Conservation (phyloP, 2,329 filamentous ascomycete genomes). For the Nothophoma quercina region DNA sequence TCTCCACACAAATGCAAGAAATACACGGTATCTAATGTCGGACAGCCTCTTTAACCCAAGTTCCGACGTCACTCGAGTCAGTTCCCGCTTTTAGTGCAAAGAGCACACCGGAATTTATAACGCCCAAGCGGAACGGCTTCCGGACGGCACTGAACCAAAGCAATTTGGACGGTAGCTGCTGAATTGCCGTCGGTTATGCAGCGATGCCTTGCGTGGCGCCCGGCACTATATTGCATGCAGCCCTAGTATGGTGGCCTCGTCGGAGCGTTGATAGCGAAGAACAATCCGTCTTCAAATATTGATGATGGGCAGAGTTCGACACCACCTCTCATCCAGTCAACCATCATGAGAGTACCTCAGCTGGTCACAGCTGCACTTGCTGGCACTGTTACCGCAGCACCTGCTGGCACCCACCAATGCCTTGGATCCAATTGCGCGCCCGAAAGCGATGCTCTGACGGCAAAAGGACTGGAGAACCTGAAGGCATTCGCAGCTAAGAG, state of each 20-base stretch:
- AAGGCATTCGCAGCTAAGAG: slow-evolving; percentile 31
- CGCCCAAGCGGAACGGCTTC: not conserved
- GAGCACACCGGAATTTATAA: not conserved
- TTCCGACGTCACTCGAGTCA: not conserved
- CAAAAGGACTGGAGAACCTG: slow-evolving; percentile 43
- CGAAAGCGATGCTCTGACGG: slow-evolving; percentile 30
- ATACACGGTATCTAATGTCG: no score
- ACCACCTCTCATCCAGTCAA: not conserved
- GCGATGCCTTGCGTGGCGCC: not conserved
- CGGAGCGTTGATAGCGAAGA: not conserved
- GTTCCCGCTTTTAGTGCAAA: not conserved
- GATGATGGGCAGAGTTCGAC: not conserved
- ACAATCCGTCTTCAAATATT: not conserved
- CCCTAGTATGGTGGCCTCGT: not conserved
- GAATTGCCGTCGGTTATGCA: not conserved
- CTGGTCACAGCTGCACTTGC: not conserved
- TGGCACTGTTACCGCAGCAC: not conserved
- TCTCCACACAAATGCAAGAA: no score
- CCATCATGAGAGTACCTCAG: not conserved
- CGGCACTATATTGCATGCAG: not conserved
- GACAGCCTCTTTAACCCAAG: no score
- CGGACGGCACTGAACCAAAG: not conserved
- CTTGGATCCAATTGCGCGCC: not conserved
- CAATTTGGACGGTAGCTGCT: not conserved
- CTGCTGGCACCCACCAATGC: not conserved